Base-by-base conservation (phyloP, 2,329 filamentous ascomycete genomes). In the Xylariaceae sp. region DNA sequence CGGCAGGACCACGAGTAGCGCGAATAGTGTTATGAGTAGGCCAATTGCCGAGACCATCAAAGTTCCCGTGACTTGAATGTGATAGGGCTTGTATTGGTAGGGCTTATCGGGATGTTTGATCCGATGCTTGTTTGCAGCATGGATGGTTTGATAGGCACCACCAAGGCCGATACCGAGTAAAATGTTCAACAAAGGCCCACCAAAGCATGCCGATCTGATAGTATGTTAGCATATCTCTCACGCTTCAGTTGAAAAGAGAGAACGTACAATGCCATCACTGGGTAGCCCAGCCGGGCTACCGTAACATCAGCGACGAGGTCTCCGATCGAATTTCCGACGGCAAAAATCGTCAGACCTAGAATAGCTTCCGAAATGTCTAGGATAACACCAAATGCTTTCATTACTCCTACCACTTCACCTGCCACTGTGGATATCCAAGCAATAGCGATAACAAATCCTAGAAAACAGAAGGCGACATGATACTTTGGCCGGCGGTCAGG, bases 151-250 rank as follows among this genome's bases (percentile, higher is more conserved):
- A 71, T 93, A 96, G 34, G 91, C 83, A 14, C 95, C 95, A 23
- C 90, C 90, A 3, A 98, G 80, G n/a, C 95, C 95, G 49, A 99
- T 93, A 0, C 95, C 95, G 3, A 99, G 84, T 0, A 99, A 78
- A 61, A 99, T 99, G 68, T 99, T 99, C 36, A 99, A 84, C 92
- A 99, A 94, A 0, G 95, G 95, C 0, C 95, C 96, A n/a, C 95
- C 95, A 72, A 99, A 97, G 72, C 95, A 99, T 4, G 95, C 95
- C 29, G 91, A 93, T 36, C 83, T 86, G 45, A 12, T 39, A 14
- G 0, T 11, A 21, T 34, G 52, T 60, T 58, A 41, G 31, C 33
- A 28, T 23, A 61, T 73, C 65, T 31, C 21, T 23, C 31, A 36
- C 14, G 11, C 4, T 24, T 40, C 11, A 24, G 16, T 28, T 11